A percentile compares a stretch with the other conserved stretches of the same genome.
Evolutionary conservation across 805 yeast genomes (phyloP).

Genomic region (Torulaspora quercuum): DNA sequence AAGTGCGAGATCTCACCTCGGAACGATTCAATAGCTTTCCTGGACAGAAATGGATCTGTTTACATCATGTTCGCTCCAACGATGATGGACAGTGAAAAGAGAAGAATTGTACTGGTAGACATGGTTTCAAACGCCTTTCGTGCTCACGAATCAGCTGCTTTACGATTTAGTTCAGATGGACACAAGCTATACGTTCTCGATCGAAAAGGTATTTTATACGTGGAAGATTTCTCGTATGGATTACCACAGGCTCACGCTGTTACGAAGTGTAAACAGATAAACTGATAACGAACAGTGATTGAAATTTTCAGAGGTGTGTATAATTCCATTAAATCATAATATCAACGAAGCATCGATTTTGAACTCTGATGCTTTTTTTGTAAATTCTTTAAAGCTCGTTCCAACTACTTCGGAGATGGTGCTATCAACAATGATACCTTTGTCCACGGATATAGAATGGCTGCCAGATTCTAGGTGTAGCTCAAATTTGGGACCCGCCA

Average conservation of each 20-base stretch:
- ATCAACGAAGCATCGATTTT: constrained; percentile 3
- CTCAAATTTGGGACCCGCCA: constrained; percentile 70
- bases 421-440: constrained; percentile 39
- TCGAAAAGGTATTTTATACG: constrained; percentile 71
- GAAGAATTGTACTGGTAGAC: constrained; percentile 53
- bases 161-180: constrained; percentile 76
- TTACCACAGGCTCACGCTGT: constrained; percentile 66
- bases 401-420: constrained; percentile 16
- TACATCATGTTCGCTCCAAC: constrained; percentile 64
- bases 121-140: constrained; percentile 75
- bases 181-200: constrained; percentile 73
- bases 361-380: constrained; percentile 3
- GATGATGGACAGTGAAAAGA: constrained; percentile 52
- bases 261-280: constrained; percentile 60
- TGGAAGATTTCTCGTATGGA: constrained; percentile 88
- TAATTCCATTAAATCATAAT: not conserved
- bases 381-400: constrained; percentile 19
- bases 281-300: constrained; percentile 19
- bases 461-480: constrained; percentile 43
- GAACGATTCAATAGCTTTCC: constrained; percentile 78
- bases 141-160: constrained; percentile 71
- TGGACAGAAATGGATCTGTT: constrained; percentile 74
- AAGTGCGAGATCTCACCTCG: constrained; percentile 73
- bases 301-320: not conserved
- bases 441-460: constrained; percentile 46